These are phyloP conservation scores for Colletotrichum limetticola DNA, from an alignment of 2,329 filamentous ascomycete species.

Conservation along the genomic window DNA sequence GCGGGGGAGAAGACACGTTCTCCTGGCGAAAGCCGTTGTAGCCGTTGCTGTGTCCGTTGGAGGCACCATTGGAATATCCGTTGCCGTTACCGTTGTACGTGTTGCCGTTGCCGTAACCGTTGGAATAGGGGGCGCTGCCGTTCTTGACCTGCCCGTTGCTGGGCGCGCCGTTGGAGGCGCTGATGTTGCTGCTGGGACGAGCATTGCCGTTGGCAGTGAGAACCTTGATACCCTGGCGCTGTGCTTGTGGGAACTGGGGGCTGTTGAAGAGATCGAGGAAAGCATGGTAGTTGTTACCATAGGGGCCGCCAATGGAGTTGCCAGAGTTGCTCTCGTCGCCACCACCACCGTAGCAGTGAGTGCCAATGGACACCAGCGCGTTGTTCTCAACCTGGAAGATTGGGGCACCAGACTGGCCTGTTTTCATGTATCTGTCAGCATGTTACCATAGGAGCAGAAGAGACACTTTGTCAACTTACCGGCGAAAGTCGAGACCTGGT, in stretches of 20 bases:
- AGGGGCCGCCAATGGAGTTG: slow-evolving; percentile 38
- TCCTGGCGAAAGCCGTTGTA: neutral
- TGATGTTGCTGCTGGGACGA: neutral
- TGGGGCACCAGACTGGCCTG: slow-evolving; percentile 43
- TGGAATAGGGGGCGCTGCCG: no score
- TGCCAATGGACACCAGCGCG: slow-evolving; percentile 39
- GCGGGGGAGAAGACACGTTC: neutral
- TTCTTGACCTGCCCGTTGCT: no score
- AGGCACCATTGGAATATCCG: neutral
- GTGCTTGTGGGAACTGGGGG: neutral
- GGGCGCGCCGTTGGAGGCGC: neutral
- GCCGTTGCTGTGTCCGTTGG: neutral
- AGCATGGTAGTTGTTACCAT: slow-evolving; percentile 39
- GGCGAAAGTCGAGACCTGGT: slow-evolving; percentile 42
- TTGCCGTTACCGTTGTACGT: neutral
- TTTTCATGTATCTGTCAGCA: neutral
- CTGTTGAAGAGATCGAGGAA: slow-evolving; percentile 33
- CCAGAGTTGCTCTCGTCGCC: slow-evolving; percentile 39
- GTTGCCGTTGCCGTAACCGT: neutral
- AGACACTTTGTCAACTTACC: slow-evolving; percentile 36
- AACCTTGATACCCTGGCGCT: neutral
- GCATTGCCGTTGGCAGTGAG: neutral
- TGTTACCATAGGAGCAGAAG: neutral
- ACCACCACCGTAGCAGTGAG: slow-evolving; percentile 41
- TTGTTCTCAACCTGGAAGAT: slow-evolving; percentile 36